Evolutionary conservation across 2,329 filamentous ascomycete species (phyloP), one percentile per base, ranked within the genome.

Genomic region (Hansfordia pulvinata): DNA sequence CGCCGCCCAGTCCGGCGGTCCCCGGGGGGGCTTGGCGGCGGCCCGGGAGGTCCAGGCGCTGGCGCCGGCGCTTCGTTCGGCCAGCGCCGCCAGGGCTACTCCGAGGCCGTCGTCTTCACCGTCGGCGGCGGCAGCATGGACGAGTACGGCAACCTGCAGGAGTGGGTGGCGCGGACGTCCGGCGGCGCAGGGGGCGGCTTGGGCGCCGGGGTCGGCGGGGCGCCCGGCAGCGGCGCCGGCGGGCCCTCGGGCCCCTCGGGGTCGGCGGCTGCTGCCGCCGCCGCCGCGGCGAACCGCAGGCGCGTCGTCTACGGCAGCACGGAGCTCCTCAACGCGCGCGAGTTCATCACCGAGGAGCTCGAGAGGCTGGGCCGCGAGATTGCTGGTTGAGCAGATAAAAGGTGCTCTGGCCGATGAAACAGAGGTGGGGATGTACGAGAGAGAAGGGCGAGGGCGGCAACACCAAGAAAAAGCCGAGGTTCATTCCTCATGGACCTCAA

Each of bases 41-140:
- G 49, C 3, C 40, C 58, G 14, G 69, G 68, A 1, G 59, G 50
- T 2, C 63, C 52, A 24, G 54, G 47, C 0, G 51, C 61, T 1
- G 84, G 84, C 4, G 82, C 78, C 14, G 67, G 71, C 18, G 86
- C 85, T 6, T 92, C 74, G 29, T 96, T 96, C 51, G 90, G 88
- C 2, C 88, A 96, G 53, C 62, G 85, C 33, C 64, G 88, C 29
- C 86, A 93, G 44, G 85, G 83, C 0, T 94, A 88, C 52, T 81
- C 73, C 25, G 86, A 93, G 44, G 82, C 84, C 2, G 77, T 93
- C 29, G 83, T 93, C n/a, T 93, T 94, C 47, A 88, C 83, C 0
- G 84, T 92, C 3, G 90, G 90, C 4, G 90, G 92, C 24, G 90
- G 90, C 21, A 94, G 85, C 48, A 96, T 98, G 82, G 90, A 98